Base-by-base conservation (phyloP, 1,284 basidiomycete species). In the Malassezia psittaci region DNA sequence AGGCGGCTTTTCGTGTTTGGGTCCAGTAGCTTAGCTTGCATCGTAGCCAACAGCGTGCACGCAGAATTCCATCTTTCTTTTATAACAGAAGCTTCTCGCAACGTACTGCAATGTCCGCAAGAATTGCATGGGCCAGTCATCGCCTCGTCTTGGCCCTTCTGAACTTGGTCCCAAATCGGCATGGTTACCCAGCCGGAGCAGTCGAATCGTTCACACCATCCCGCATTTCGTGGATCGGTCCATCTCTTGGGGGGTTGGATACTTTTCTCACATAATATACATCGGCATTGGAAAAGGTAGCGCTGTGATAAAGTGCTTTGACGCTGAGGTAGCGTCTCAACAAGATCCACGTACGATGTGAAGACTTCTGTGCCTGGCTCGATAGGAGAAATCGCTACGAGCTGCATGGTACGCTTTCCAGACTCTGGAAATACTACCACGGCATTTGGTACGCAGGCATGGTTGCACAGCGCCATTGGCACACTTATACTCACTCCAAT, bases 401-500 rank as follows among this genome's bases (percentile, higher is more conserved):
- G 79, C 38, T 85, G 81, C 80, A 91, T 83, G 11, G 79, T 1
- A 47, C 59, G 21, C 48, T 46, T n/a, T 43, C 53, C 56, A 45
- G 57, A 19, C 48, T 51, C 18, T 37, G 91, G 90, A 71, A 91
- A 96, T 1, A 96, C 88, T 29, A 91, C 81, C 24, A 85, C 87
- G 0, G 86, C 88, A 64, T 94, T 93, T 0, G 91, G 90, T 19
- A 82, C 80, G 68, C 91, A 96, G 0, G 88, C 87, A 70, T 96
- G 91, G 67, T 96, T 96, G 63, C 87, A 80, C 33, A 96, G 79
- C 0, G 90, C 89, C 10, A 85, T 78, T 0, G 82, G 65, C 0
- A 90, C 88, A 0, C 87, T 86, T 24, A 91, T 79, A 32, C 84
- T 82, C 1, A 85, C 83, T 13, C 91, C 91, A 41, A 96, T 79